Percentiles rank a stretch among this genome's conserved stretches.
Evolutionary conservation across 805 yeast species (phyloP).

Genomic region (Kuraishia ogatae): DNA sequence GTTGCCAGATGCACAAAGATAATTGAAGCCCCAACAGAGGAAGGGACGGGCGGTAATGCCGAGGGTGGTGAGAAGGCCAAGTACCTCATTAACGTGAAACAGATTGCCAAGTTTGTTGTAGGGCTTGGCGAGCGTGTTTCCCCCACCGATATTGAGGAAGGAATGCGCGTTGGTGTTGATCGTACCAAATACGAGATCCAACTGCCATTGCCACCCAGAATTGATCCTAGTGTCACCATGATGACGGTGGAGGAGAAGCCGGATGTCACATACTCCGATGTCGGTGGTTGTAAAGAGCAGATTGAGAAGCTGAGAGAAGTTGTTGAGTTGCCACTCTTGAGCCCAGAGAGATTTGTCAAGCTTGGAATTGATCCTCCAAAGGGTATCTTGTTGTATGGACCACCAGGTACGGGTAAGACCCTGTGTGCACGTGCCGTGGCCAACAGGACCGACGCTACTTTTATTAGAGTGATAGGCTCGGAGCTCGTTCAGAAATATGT

Average conservation of each 20-base stretch:
- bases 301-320: constrained; percentile 95
- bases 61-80: constrained; percentile 60
- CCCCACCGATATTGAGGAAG: constrained; percentile 98
- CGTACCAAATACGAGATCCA: constrained; percentile 95
- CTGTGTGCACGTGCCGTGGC: constrained; percentile 99
- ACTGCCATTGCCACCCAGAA: constrained; percentile 94
- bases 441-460: constrained; percentile 97
- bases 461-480: constrained; percentile 96
- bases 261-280: constrained; percentile 95
- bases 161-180: constrained; percentile 99
- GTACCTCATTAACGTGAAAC: constrained; percentile 94
- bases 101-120: constrained; percentile 96
- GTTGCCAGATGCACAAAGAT: constrained; percentile 98
- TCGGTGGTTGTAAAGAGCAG: constrained; percentile 98
- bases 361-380: constrained; percentile 98
- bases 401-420: constrained; percentile 99
- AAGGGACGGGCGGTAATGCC: constrained; percentile 20
- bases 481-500: constrained; percentile 97
- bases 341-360: constrained; percentile 95
- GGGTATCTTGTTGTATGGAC: constrained; percentile 93
- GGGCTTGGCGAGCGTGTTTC: constrained; percentile 94
- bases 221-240: constrained; percentile 98
- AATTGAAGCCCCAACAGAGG: constrained; percentile 50
- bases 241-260: constrained; percentile 99
- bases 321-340: constrained; percentile 85